Conservation (phyloP, 2,329 filamentous ascomycete species). For the Ophiostoma ulmi region DNA sequence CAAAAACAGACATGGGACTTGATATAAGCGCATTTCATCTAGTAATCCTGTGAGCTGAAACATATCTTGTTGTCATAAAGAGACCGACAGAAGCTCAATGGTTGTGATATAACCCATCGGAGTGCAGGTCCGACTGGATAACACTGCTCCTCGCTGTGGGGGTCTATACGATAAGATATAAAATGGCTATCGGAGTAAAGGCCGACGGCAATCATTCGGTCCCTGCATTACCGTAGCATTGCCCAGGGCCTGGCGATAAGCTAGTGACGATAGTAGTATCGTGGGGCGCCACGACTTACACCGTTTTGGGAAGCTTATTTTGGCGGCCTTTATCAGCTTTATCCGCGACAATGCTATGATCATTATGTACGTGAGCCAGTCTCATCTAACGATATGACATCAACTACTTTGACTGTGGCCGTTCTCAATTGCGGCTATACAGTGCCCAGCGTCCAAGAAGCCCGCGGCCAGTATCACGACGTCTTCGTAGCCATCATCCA, state of each 20-base stretch:
- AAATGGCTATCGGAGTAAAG: neutral
- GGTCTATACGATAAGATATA: neutral
- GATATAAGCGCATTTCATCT: neutral
- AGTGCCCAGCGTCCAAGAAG: slow-evolving; percentile 11
- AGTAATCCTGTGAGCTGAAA: neutral
- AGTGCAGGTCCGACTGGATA: neutral
- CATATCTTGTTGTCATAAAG: neutral
- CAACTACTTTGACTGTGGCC: slow-evolving; percentile 1
- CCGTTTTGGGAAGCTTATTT: slow-evolving; percentile 8
- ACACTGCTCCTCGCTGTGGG: neutral
- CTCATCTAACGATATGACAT: neutral
- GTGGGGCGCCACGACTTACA: slow-evolving; percentile 2
- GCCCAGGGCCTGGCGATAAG: neutral
- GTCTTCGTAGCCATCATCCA: slow-evolving; percentile 14
- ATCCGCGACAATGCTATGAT: neutral
- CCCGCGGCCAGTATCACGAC: slow-evolving; percentile 17
- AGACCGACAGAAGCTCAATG: neutral
- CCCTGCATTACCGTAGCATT: neutral
- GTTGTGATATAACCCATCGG: neutral
- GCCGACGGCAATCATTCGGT: neutral
- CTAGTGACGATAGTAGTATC: neutral
- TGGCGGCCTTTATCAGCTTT: neutral
- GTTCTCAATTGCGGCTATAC: slow-evolving; percentile 22
- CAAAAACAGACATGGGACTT: too few species aligned
- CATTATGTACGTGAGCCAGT: neutral